phyloP scores from a whole-genome alignment of 2,329 filamentous ascomycete species.

The Pseudogymnoascus sp. region DNA sequence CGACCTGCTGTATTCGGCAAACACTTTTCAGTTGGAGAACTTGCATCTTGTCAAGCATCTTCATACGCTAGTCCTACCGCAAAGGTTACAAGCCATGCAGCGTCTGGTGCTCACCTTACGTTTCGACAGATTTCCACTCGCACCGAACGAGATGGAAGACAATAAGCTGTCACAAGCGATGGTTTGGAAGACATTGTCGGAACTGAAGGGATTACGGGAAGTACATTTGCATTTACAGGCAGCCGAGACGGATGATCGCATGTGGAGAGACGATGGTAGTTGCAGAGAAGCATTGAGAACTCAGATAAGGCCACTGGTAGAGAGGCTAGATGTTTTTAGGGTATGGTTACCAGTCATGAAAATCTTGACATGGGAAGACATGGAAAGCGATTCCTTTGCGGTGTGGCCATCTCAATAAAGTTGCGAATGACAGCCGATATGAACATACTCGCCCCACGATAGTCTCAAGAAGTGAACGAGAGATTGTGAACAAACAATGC shows the following conservation, averaged over 20 bases:
- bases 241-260: background rate
- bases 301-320: background rate
- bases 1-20: background rate
- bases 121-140: background rate
- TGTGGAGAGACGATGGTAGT: background rate
- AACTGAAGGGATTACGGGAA: background rate
- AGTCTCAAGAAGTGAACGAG: background rate
- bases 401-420: background rate
- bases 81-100: background rate
- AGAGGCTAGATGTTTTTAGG: background rate
- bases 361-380: background rate
- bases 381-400: background rate
- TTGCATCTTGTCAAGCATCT: background rate
- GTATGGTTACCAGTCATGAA: background rate
- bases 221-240: background rate
- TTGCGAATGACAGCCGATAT: background rate
- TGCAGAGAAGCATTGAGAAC: background rate
- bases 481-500: background rate
- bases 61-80: background rate
- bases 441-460: background rate
- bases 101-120: background rate
- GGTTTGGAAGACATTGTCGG: background rate
- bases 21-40: background rate
- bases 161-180: background rate
- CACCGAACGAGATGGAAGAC: background rate